Conservation (phyloP, 2,329 filamentous ascomycete species). For the Colletotrichum shisoi region DNA sequence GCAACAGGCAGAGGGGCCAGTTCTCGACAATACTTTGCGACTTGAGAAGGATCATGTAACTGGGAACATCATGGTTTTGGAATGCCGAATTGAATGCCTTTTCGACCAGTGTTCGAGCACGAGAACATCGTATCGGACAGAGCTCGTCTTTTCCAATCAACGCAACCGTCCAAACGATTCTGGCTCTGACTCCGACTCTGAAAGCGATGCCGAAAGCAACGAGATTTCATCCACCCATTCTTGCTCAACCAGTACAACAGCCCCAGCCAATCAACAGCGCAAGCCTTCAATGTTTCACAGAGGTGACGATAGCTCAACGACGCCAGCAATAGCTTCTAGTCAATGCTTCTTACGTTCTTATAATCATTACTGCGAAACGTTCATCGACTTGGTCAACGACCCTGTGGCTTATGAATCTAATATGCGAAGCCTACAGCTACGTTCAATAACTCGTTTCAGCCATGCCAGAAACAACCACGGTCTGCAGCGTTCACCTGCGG, state of each 20-base stretch:
- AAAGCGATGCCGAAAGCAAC: neutral
- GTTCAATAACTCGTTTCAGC: conserved; percentile 41
- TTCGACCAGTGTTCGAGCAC: too few species aligned
- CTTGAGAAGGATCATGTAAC: conserved; percentile 68
- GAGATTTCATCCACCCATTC: neutral
- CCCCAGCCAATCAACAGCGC: conserved; percentile 41
- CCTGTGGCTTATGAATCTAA: conserved; percentile 46
- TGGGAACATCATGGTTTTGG: conserved; percentile 67
- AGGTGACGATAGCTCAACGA: conserved; percentile 54
- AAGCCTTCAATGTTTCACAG: conserved; percentile 58
- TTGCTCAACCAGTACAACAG: neutral
- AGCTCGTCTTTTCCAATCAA: conserved; percentile 55
- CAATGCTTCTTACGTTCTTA: conserved; percentile 66
- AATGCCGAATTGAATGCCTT: too few species aligned
- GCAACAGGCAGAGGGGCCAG: conserved; percentile 70
- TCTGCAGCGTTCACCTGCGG: neutral
- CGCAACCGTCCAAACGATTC: conserved; percentile 35
- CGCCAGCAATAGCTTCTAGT: conserved; percentile 58
- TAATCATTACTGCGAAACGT: conserved; percentile 60
- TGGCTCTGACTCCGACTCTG: conserved; percentile 22
- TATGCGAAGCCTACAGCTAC: conserved; percentile 56
- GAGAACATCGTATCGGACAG: conserved; percentile 72
- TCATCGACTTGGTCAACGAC: conserved; percentile 67
- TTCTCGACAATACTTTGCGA: too few species aligned
- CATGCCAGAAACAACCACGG: neutral